Percentiles rank a stretch among this genome's conserved stretches.
phyloP scores from a whole-genome alignment of 176 grass and related monocot species.

The Cenchrus purpureus region DNA sequence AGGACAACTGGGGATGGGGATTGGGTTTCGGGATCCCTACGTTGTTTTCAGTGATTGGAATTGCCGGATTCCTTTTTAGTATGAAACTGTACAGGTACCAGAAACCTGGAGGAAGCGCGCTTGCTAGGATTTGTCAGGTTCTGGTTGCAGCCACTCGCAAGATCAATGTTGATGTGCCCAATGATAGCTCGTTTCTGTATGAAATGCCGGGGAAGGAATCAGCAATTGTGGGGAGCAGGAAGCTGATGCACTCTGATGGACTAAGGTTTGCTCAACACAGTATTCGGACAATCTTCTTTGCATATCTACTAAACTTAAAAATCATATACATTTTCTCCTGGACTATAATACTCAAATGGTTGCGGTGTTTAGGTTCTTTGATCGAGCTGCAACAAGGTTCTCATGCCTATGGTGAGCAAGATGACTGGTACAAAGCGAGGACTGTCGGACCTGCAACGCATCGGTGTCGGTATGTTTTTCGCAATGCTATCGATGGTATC shows the following conservation, averaged over 20 bases:
- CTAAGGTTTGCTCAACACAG: background rate
- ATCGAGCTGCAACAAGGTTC: constrained; percentile 49
- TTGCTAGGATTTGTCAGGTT: constrained; percentile 49
- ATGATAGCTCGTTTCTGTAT: constrained; percentile 37
- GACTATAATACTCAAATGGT: background rate
- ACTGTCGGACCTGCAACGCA: constrained; percentile 46
- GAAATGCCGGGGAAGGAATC: constrained; percentile 36
- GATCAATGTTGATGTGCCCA: constrained; percentile 5
- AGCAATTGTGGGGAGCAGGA: constrained; percentile 18
- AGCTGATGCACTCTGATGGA: constrained; percentile 37
- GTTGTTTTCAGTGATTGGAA: constrained; percentile 25
- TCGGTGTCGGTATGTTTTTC: constrained; percentile 45
- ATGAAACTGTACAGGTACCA: constrained; percentile 40
- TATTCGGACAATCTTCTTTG: background rate
- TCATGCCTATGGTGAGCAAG: constrained; percentile 40
- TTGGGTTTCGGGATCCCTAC: constrained; percentile 53
- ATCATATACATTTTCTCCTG: background rate
- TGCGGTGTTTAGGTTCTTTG: constrained; percentile 45
- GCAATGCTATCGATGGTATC: constrained; percentile 35
- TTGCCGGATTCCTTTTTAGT: constrained; percentile 31
- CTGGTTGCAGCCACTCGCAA: constrained; percentile 45
- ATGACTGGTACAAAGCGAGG: constrained; percentile 49
- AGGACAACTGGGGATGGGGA: constrained; percentile 46
- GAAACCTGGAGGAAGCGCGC: constrained; percentile 38
- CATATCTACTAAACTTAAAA: background rate